phyloP scores from a whole-genome alignment of 31 red algal genomes.

The Endocladia muricata region DNA sequence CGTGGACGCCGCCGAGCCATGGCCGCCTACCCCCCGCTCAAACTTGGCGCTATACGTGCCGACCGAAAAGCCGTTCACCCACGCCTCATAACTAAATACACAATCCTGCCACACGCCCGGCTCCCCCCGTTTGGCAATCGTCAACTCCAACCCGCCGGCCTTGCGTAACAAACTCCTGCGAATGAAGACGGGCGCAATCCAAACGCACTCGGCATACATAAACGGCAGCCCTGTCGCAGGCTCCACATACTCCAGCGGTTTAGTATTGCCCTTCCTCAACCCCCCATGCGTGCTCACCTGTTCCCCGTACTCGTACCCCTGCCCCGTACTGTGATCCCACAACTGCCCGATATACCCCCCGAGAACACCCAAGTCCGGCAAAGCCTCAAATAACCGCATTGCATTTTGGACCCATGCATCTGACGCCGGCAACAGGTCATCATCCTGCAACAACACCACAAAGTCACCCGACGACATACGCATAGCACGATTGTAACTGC shows the following conservation, averaged over 20 bases:
- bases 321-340: constrained; percentile 57
- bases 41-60: constrained; percentile 60
- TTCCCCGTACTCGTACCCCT: constrained; percentile 53
- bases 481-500: constrained; percentile 82
- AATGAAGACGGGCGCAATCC: constrained; percentile 72
- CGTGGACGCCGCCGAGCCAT: constrained; percentile 33
- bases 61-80: constrained; percentile 60
- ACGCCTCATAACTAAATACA: constrained; percentile 73
- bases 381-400: constrained; percentile 45
- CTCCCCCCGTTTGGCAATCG: constrained; percentile 61
- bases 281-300: constrained; percentile 52
- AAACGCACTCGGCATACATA: constrained; percentile 80
- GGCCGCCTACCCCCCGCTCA: constrained; percentile 57
- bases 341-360: constrained; percentile 73
- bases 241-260: constrained; percentile 46
- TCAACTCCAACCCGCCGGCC: constrained; percentile 57
- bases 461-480: constrained; percentile 73
- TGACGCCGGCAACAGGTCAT: constrained; percentile 54
- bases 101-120: constrained; percentile 85
- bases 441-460: constrained; percentile 67
- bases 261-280: constrained; percentile 42
- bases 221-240: constrained; percentile 60
- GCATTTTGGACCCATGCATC: constrained; percentile 61
- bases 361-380: constrained; percentile 65
- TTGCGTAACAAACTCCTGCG: constrained; percentile 33